A percentile compares a stretch with the other conserved stretches of the same genome.
Conservation (phyloP, 495 filamentous ascomycete genomes). For the Trichoderma parareesei region DNA sequence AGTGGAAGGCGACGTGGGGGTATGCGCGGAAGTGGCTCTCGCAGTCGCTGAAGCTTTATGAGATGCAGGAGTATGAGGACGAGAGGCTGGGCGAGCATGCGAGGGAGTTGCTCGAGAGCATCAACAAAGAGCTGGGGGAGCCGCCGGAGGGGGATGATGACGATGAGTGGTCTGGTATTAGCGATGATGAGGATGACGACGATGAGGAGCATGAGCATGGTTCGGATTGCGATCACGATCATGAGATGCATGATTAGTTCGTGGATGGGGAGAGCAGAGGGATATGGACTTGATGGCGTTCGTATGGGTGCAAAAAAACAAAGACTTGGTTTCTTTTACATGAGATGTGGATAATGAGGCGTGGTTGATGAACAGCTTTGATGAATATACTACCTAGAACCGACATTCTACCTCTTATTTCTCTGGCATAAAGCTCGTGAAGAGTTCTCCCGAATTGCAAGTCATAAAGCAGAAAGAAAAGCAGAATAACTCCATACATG, state of each 20-base stretch:
- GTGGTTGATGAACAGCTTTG: not conserved
- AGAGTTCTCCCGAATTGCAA: not conserved
- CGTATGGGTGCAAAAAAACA: conserved; percentile 9
- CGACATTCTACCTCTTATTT: no score
- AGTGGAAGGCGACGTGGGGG: conserved; percentile 42
- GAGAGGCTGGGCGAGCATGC: conserved; percentile 60
- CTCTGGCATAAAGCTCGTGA: no score
- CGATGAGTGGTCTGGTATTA: conserved; percentile 40
- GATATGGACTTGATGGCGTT: conserved; percentile 23
- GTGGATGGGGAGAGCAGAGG: conserved; percentile 12
- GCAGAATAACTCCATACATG: not conserved
- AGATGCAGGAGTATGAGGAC: conserved; percentile 61
- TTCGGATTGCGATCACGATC: conserved; percentile 14
- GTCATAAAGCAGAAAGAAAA: not conserved
- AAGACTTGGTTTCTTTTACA: not conserved
- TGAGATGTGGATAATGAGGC: not conserved
- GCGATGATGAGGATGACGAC: conserved; percentile 28
- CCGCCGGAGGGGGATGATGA: conserved; percentile 37
- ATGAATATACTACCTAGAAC: not conserved
- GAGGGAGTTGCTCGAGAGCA: conserved; percentile 46
- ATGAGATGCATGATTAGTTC: not conserved
- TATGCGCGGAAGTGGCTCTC: conserved; percentile 54
- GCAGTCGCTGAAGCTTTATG: conserved; percentile 51
- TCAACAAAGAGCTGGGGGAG: conserved; percentile 50
- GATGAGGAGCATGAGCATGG: conserved; percentile 25